Evolutionary conservation across 2,329 filamentous ascomycete genomes (phyloP), one percentile per base, ranked within the genome.

Genomic region (Aspergillus sp.): DNA sequence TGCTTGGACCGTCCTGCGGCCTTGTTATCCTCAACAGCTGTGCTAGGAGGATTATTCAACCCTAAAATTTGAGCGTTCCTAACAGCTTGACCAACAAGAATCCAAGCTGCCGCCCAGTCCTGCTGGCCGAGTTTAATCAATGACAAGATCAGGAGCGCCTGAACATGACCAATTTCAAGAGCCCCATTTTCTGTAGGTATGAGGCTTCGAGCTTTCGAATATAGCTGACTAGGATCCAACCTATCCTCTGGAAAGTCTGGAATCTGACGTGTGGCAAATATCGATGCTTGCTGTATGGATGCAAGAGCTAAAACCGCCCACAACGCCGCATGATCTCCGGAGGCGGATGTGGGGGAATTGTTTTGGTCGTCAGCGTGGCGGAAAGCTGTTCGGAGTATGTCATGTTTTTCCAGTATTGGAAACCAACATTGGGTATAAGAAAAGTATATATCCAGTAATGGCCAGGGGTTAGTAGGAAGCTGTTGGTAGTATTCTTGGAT

Each of bases 401-500:
- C 80, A 49, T 88, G 83, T 61, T 86, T 88, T 62, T 91, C 86
- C 11, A 88, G 78, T 24, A 93, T 86, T 0, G 90, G 90, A 24
- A 93, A 80, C 90, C 90, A 93, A 53, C 83, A 86, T 69, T 92
- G 88, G 0, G 87, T 90, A 64, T 90, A 90, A 1, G 88, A 84
- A 59, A 90, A 89, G 69, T 91, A 92, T 4, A 89, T 80, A 63
- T 91, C 87, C 40, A 92, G 75, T 4, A 92, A 79, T 2, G 81
- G 78, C 70, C 72, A 73, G 24, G 69, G 67, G 52, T 74, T 74
- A 15, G 67, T 77, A 80, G 86, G 68, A 81, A 84, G 66, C 84
- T 81, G 15, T 71, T 67, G 15, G 81, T 86, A 39, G 15, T 44
- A 24, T 51, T 50, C 59, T 35, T 40, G 39, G 27, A 39, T n/a